Base-by-base conservation (phyloP, 2,329 filamentous ascomycete genomes). In the Claviceps sorghi region DNA sequence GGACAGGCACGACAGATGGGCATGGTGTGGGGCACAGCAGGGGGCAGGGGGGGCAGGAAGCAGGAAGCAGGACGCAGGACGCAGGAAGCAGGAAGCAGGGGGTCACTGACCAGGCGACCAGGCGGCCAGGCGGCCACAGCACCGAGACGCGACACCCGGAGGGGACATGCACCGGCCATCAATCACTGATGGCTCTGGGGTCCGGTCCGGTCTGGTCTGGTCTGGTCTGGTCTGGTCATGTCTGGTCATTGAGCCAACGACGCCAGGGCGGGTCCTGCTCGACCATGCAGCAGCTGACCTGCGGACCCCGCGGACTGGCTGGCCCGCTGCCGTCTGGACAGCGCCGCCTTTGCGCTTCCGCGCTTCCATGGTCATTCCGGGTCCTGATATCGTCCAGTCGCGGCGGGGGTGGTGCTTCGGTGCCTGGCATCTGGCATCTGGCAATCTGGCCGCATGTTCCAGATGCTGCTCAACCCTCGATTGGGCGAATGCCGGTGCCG, bases 1-100 rank as follows among this genome's bases (percentile, higher is more conserved):
- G 19, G 19, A 40, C 15, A 49, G 38, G 47, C 47, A 49, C 46
- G 47, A 52, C 46, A 48, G 47, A 50, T 38, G 41, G 40, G 32
- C 43, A 41, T 22, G 43, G 36, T 30, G 42, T 36, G 43, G 42
- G 11, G 32, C 49, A 46, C 4, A 4, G 15, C 36, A 38, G 19
- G 42, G 42, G 41, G 6, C 11, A 21, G 2, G 34, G 21, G n/a
- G 44, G 13, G 29, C 42, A 41, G 40, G 40, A 9, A 21, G n/a
- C 17, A 19, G 41, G 41, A 11, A n/a, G 21, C 8, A 43, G 26
- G 26, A 26, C 3, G 26, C 26, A 26, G 26, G 26, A 26, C 26
- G 41, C 40, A 41, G 40, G 40, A 9, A 21, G n/a, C 17, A 19
- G 41, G 41, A 11, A n/a, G 21, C 11, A 45, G 34, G 17, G 43